These are phyloP conservation scores for Hericium alpestre DNA, from an alignment of 768 basidiomycete species.

Conservation along the genomic window DNA sequence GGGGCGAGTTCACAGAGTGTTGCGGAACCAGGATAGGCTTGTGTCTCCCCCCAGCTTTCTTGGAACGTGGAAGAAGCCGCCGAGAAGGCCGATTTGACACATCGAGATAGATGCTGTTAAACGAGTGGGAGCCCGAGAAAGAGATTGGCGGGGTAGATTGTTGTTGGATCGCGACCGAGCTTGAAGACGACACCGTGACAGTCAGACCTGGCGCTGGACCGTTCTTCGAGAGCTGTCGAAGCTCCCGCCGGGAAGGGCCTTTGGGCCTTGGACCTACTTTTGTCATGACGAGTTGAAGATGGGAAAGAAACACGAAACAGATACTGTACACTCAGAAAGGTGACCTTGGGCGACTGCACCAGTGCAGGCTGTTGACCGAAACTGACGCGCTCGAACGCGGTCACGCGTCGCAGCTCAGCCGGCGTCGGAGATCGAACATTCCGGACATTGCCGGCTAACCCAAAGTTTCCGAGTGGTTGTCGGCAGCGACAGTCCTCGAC, in stretches of 20 bases:
- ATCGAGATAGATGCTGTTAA: not conserved
- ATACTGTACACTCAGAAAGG: no score
- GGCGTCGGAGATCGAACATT: slow-evolving; percentile 8
- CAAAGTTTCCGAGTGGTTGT: not conserved
- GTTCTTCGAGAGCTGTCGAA: not conserved
- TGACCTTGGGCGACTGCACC: no score
- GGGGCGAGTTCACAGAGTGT: not conserved
- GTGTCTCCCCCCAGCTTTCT: slow-evolving; percentile 4
- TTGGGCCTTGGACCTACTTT: slow-evolving; percentile 2
- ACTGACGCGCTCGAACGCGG: no score
- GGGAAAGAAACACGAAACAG: not conserved
- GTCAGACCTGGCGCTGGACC: not conserved
- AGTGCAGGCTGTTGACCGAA: no score
- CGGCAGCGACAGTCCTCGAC: slow-evolving; percentile 10
- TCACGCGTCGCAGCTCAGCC: not conserved
- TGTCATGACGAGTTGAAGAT: not conserved
- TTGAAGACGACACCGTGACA: not conserved
- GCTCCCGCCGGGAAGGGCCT: slow-evolving; percentile 5
- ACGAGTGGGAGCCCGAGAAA: not conserved
- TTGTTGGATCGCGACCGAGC: not conserved
- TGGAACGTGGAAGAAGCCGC: slow-evolving; percentile 2
- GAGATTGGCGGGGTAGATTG: not conserved
- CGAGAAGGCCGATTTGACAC: not conserved
- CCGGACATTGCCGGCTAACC: not conserved
- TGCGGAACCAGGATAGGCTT: slow-evolving; percentile 5